phyloP scores from a whole-genome alignment of 345 rosid genomes.

The Pseudoturritis turrita region DNA sequence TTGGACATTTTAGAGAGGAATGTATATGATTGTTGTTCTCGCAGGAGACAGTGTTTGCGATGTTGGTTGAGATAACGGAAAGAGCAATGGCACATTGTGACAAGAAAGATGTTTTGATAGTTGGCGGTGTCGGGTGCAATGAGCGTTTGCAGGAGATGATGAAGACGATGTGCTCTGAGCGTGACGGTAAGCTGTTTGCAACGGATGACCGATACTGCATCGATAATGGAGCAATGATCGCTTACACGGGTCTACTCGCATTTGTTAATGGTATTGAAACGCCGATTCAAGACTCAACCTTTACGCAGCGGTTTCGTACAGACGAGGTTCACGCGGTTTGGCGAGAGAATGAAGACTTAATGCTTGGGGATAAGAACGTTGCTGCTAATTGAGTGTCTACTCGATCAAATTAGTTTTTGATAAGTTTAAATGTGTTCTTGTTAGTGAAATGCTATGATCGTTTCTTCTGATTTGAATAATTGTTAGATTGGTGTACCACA shows the following conservation, averaged over 20 bases:
- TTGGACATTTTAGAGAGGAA: neutral
- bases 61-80: conserved; percentile 97
- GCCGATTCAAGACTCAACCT: conserved; percentile 75
- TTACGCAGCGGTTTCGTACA: conserved; percentile 88
- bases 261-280: conserved; percentile 67
- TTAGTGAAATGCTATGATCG: too few relatives aligned
- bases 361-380: neutral
- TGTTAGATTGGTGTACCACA: too few relatives aligned
- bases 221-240: conserved; percentile 98
- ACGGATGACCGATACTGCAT: conserved; percentile 91
- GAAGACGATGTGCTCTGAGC: conserved; percentile 84
- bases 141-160: conserved; percentile 95
- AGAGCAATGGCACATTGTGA: conserved; percentile 99
- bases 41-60: conserved; percentile 86
- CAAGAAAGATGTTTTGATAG: conserved; percentile 83
- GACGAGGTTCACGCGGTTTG: conserved; percentile 92
- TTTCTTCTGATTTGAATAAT: too few relatives aligned
- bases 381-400: too few relatives aligned
- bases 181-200: conserved; percentile 78
- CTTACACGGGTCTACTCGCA: conserved; percentile 86
- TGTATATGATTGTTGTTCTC: neutral
- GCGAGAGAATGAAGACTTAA: conserved; percentile 54
- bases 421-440: too few relatives aligned
- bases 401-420: too few relatives aligned
- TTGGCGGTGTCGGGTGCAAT: conserved; percentile 95